These are phyloP conservation scores for Starmerella etchellsii DNA, from an alignment of 805 yeast species.

Conservation along the genomic window DNA sequence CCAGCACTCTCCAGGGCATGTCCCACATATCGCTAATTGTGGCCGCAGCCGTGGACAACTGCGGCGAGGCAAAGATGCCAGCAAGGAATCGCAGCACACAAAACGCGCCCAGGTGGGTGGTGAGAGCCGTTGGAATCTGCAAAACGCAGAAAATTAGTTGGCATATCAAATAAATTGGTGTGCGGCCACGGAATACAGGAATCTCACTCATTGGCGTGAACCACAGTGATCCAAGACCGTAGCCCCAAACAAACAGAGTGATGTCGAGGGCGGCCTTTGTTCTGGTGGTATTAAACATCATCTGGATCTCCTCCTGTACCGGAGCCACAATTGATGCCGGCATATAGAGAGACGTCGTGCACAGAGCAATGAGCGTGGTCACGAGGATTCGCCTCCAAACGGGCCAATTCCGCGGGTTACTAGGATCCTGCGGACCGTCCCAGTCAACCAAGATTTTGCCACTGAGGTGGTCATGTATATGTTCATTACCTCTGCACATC, in stretches of 20 bases:
- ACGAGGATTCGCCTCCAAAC: conserved; percentile 30
- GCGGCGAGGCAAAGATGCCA: conserved; percentile 46
- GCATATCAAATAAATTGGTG: conserved; percentile 35
- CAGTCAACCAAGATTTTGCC: conserved; percentile 25
- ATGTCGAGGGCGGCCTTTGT: conserved; percentile 41
- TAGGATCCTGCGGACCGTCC: conserved; percentile 26
- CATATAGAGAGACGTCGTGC: conserved; percentile 43
- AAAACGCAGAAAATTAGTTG: conserved; percentile 37
- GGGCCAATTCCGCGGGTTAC: conserved; percentile 47
- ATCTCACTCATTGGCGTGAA: conserved; percentile 46
- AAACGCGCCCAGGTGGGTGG: conserved; percentile 38
- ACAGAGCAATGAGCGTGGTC: conserved; percentile 31
- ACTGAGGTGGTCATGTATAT: conserved; percentile 53
- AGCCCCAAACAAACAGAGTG: conserved; percentile 44
- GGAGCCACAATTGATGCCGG: conserved; percentile 51
- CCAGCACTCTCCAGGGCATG: conserved; percentile 34
- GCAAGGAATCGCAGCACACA: conserved; percentile 39
- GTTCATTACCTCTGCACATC: neutral
- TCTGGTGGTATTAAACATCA: conserved; percentile 30
- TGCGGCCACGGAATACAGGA: conserved; percentile 35
- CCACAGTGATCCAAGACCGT: conserved; percentile 46
- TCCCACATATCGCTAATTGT: conserved; percentile 38
- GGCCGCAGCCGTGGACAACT: conserved; percentile 48
- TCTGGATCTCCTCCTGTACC: conserved; percentile 34
- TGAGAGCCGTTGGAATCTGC: conserved; percentile 46